Evolutionary conservation across 1,139 yeast genomes (phyloP).

Genomic region (Kurtzmaniella quercitrusa): DNA sequence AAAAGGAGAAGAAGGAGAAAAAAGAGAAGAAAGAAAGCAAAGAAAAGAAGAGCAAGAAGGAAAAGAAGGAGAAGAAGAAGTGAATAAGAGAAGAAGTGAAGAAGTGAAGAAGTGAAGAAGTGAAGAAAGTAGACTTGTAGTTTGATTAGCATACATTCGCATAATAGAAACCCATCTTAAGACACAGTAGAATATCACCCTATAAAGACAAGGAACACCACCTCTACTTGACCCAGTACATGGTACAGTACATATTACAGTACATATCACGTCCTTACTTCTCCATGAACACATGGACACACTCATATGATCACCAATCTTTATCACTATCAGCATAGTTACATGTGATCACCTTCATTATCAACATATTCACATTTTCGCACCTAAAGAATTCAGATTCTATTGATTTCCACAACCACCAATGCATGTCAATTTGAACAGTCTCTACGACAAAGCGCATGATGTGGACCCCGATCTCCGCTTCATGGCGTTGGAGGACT

Average conservation of each 20-base stretch:
- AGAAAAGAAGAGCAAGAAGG: slow-evolving; percentile 9
- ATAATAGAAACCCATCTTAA: slow-evolving; percentile 1
- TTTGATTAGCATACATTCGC: not conserved
- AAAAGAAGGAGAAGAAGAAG: slow-evolving; percentile 10
- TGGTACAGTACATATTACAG: too few species aligned
- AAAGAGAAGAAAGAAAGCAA: slow-evolving; percentile 11
- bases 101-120: slow-evolving; percentile 6
- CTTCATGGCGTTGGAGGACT: slow-evolving; percentile 82
- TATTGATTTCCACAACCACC: too few species aligned
- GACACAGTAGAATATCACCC: too few species aligned
- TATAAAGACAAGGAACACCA: too few species aligned
- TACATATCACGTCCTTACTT: too few species aligned
- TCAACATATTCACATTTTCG: too few species aligned
- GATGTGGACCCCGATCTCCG: slow-evolving; percentile 81
- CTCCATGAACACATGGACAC: too few species aligned
- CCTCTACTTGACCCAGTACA: too few species aligned
- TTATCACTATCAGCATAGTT: too few species aligned
- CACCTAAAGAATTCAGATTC: not conserved
- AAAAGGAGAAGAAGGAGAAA: slow-evolving; percentile 11
- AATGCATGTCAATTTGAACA: slow-evolving; percentile 16
- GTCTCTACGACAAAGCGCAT: slow-evolving; percentile 44
- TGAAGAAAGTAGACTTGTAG: not conserved
- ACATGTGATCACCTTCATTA: too few species aligned
- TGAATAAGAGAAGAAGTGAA: slow-evolving; percentile 8
- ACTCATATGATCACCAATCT: too few species aligned